Evolutionary conservation across 179 eudicot genomes (phyloP), one percentile per base, ranked within the genome.

Genomic region (Actinidia arguta): DNA sequence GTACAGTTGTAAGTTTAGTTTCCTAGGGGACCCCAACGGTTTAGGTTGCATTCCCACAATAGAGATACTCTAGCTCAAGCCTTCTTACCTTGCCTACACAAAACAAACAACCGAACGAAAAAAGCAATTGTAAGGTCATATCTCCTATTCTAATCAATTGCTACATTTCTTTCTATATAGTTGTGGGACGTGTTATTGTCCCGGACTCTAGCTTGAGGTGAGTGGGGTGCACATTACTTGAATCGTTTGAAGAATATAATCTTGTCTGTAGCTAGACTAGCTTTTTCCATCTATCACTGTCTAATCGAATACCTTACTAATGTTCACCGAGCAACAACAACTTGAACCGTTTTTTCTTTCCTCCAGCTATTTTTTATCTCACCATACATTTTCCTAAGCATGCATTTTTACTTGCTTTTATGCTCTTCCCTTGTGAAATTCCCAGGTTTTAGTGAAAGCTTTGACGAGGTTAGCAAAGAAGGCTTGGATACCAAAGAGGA

Each of bases 361-460:
- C n/a, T 59, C 24, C 13, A 56, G 20, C 5, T 25, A 22, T 3
- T 13, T 13, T 52, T 24, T 18, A 14, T 16, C 3, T 3, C 17
- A 46, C 50, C 67, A 56, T 5, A 42, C 46, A 18, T 75, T 56
- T 75, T 73, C 66, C 52, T 59, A 71, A 20, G 68, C 83, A 47
- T 50, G 0, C 27, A 4, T 50, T 50, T 44, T 62, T 76, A 11
- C 56, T 14, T 46, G 56, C n/a, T 52, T 76, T 71, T 44, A 3
- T 56, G 62, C 20, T 73, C 39, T 31, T 42, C 44, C 74, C 47
- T 71, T 67, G 6, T 58, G 8, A n/a, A 58, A 73, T 48, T 66
- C 61, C n/a, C 67, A 82, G 80, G 84, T 44, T 82, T 67, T 82
- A 75, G 80, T 82, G 46, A 25, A 62, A n/a, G 55, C 16, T 51